A percentile compares a stretch with the other conserved stretches of the same genome.
Conservation (phyloP, 352 stramenopile species). For the Phytophthora vignae region DNA sequence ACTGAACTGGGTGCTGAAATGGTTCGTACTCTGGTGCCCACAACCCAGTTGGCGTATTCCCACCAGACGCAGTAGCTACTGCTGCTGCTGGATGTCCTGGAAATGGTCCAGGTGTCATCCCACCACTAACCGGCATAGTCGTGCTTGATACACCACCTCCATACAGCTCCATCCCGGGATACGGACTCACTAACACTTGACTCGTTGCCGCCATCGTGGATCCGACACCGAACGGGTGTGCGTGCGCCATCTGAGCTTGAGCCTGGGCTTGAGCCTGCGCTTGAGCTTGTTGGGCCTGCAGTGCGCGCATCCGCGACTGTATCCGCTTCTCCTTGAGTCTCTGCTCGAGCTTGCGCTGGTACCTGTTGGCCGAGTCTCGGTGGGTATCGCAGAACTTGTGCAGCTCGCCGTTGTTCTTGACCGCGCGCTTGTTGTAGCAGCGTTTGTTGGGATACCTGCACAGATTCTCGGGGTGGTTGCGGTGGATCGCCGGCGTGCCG, state of each 20-base stretch:
- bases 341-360: conserved; percentile 66
- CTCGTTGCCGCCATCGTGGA: conserved; percentile 1
- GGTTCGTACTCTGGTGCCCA: conserved; percentile 43
- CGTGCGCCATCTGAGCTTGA: conserved; percentile 28
- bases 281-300: conserved; percentile 33
- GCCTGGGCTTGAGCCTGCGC: conserved; percentile 22
- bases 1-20: conserved; percentile 45
- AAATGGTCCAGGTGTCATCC: conserved; percentile 10
- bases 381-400: conserved; percentile 78
- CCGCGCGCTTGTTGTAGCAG: conserved; percentile 62
- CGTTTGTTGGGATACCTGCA: conserved; percentile 75
- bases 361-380: conserved; percentile 65
- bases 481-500: conserved; percentile 18
- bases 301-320: conserved; percentile 37
- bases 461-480: conserved; percentile 37
- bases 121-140: conserved; percentile 3
- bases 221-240: conserved; percentile 8
- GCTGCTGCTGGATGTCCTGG: not conserved
- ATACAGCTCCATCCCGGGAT: conserved; percentile 28
- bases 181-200: conserved; percentile 20
- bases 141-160: not conserved
- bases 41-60: not conserved
- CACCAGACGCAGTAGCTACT: not conserved
- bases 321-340: conserved; percentile 46
- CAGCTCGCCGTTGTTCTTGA: conserved; percentile 74